A percentile compares a stretch with the other conserved stretches of the same genome.
These are phyloP conservation scores for Pseudoneurospora amorphoporcata DNA, from an alignment of 495 filamentous ascomycete genomes.

Conservation along the genomic window DNA sequence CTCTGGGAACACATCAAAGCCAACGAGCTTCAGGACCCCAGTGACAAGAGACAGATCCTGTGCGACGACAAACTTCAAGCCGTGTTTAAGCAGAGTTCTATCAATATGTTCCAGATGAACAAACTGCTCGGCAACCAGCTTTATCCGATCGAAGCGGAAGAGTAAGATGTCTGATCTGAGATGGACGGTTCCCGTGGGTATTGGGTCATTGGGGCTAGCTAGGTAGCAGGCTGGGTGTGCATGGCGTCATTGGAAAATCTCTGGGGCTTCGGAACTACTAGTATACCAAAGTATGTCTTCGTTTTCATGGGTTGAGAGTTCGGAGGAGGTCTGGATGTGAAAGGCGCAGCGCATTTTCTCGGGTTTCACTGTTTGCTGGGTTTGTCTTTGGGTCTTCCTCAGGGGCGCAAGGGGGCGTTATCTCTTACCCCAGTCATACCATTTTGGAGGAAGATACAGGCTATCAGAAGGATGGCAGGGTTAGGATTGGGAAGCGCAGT, in stretches of 20 bases:
- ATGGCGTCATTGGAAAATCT: constrained; percentile 17
- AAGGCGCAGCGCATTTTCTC: neutral
- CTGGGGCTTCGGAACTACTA: constrained; percentile 1
- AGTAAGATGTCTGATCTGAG: neutral
- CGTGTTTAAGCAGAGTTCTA: constrained; percentile 80
- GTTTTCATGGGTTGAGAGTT: neutral
- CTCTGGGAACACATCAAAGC: constrained; percentile 91
- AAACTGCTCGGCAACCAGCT: constrained; percentile 46
- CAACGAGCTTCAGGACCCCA: constrained; percentile 79
- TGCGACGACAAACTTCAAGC: constrained; percentile 85
- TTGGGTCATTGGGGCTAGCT: neutral
- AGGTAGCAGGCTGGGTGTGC: constrained; percentile 8
- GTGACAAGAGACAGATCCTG: constrained; percentile 78
- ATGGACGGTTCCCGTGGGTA: neutral
- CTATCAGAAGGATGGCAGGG: neutral
- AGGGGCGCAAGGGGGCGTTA: neutral
- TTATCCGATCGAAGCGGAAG: constrained; percentile 37
- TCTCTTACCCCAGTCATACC: neutral
- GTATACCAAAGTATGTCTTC: neutral
- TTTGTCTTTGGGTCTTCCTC: neutral
- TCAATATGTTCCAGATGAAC: constrained; percentile 99
- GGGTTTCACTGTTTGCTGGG: neutral
- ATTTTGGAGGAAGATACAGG: neutral
- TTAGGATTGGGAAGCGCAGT: neutral
- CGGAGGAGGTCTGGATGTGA: neutral